Base-by-base conservation (phyloP, 305 asterid genomes). In the Fraxinus floribunda region DNA sequence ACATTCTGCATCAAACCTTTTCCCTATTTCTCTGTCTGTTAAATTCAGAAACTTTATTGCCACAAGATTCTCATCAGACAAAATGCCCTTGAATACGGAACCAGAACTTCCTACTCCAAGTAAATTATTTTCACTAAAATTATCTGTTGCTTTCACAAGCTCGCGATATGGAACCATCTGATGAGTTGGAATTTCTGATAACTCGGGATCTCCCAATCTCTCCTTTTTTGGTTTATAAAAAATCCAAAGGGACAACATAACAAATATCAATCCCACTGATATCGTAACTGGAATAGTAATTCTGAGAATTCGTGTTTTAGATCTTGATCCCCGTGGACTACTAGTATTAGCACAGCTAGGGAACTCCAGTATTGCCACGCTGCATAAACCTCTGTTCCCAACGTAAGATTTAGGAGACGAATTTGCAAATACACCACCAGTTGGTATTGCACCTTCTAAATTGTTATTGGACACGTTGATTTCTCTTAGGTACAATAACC, bases 1-100 rank as follows among this genome's bases (percentile, higher is more conserved):
- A 38, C 88, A 85, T 35, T 85, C 88, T 30, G 81, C 77, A 26
- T 85, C 88, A 3, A 85, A 85, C 39, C 88, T 75, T 70, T 30
- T 74, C 41, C 38, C 9, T 9, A 52, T 32, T 34, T 44, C 81
- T 32, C 79, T 79, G 62, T 82, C 62, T 5, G 35, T 13, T 18
- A 75, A 52, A 16, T 79, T 79, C 55, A 85, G 77, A 24, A 85
- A 83, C 77, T 85, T 85, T 70, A 85, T 46, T 0, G 85, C 88
- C 70, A 82, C 81, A 0, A 20, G 18, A 5, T 78, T 79, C 26
- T 44, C 79, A 75, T 85, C 82, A 0, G 71, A 46, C 11, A 85
- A 71, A 35, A 29, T 64, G 15, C 76, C 88, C 39, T 49, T 82
- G 83, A 5, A 85, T 26, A 85, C 88, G 1, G 79, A 75, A 13